Percentiles rank a stretch among this genome's conserved stretches.
Evolutionary conservation across 805 yeast genomes (phyloP).

Genomic region (Monosporozyma aerobia): DNA sequence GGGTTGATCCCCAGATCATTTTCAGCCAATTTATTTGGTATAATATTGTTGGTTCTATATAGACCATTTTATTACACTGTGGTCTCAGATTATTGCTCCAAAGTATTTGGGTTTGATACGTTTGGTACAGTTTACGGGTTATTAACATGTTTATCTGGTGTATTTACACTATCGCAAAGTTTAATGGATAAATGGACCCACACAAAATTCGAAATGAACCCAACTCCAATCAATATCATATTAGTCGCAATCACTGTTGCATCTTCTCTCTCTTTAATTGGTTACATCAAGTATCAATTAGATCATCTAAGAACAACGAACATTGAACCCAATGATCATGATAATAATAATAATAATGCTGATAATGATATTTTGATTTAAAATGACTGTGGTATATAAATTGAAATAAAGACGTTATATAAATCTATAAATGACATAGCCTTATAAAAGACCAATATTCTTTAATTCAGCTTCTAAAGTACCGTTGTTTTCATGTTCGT

Average conservation of each 20-base stretch:
- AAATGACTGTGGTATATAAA: background rate
- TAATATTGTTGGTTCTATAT: conserved; percentile 63
- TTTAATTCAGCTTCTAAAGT: conserved; percentile 19
- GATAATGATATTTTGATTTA: background rate
- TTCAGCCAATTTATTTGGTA: conserved; percentile 54
- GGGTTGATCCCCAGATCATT: conserved; percentile 48
- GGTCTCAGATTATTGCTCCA: conserved; percentile 83
- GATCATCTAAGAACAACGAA: background rate
- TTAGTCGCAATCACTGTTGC: conserved; percentile 48
- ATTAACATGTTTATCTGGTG: conserved; percentile 71
- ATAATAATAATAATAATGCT: background rate
- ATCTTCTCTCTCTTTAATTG: conserved; percentile 6
- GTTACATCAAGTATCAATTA: conserved; percentile 3
- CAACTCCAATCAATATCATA: conserved; percentile 61
- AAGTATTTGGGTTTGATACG: conserved; percentile 85
- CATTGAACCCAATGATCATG: background rate
- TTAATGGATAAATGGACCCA: conserved; percentile 65
- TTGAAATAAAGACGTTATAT: background rate
- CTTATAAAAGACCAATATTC: conserved; percentile 19
- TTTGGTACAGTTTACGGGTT: conserved; percentile 90
- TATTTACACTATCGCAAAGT: conserved; percentile 68
- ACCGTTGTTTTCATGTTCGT: conserved; percentile 20
- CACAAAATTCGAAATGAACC: conserved; percentile 57
- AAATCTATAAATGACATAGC: background rate
- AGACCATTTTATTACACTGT: conserved; percentile 92